These are phyloP conservation scores for Mucor saturninus DNA, from an alignment of 371 early-diverging fungal genomes.

Conservation along the genomic window DNA sequence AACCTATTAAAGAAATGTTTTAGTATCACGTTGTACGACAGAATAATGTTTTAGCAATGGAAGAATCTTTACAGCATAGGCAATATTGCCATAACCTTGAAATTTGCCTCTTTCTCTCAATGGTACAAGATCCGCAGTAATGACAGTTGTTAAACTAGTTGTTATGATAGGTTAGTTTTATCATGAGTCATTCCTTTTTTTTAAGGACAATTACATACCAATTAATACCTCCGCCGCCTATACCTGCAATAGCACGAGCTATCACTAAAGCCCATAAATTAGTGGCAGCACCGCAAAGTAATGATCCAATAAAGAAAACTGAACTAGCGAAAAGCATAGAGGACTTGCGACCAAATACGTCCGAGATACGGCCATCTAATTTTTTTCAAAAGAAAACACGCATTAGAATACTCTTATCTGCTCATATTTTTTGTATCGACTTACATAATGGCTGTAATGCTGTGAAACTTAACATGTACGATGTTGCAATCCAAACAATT, in stretches of 20 bases:
- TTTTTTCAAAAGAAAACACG: background rate
- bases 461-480: constrained; percentile 78
- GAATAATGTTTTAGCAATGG: background rate
- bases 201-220: constrained; percentile 18
- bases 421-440: background rate
- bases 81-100: constrained; percentile 54
- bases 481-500: constrained; percentile 76
- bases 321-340: constrained; percentile 53
- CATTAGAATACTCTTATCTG: background rate
- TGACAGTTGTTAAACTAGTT: constrained; percentile 42
- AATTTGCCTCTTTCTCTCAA: constrained; percentile 56
- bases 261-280: constrained; percentile 69
- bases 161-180: background rate
- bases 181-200: background rate
- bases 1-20: constrained; percentile 14
- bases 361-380: constrained; percentile 54
- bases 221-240: constrained; percentile 70
- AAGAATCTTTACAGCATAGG: constrained; percentile 36
- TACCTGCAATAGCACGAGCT: constrained; percentile 73
- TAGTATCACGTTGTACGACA: constrained; percentile 4
- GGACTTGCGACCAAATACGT: constrained; percentile 69
- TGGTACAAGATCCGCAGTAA: constrained; percentile 50
- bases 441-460: constrained; percentile 79
- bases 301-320: constrained; percentile 55
- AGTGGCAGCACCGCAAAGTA: constrained; percentile 55